Evolutionary conservation across 768 basidiomycete species (phyloP), one percentile per base, ranked within the genome.

Genomic region (Amanita fuliginea): DNA sequence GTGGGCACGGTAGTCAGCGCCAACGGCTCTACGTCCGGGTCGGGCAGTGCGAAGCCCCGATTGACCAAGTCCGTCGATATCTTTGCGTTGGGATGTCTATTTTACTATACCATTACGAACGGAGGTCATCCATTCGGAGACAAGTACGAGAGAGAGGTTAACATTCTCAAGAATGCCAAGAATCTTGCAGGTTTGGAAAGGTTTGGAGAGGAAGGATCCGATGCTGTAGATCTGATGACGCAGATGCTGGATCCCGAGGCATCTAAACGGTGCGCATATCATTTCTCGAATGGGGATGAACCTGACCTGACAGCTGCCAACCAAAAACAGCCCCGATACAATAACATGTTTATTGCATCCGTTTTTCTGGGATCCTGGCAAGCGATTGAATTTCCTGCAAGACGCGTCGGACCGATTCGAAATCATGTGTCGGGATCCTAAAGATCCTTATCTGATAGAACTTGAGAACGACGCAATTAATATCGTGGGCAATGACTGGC

Each of bases 321-420:
- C 19, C 39, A 36, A 22, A 39, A 47, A 21, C 58, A 91, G 95
- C 59, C 96, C 94, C 1, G 85, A 93, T 55, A 95, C 94, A 6
- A 79, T 77, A 10, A 79, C 78, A n/a, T 87, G 86, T 64, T 73
- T 98, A 16, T 68, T 86, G 18, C 95, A 98, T 67, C 96, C 96
- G 0, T 95, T 88, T 73, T 99, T 97, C 72, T 99, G 96, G 96
- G 83, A 92, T 48, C 69, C 93, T 0, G 83, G 76, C 6, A 80
- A 86, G 50, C 77, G 95, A 36, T 69, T 99, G 4, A 81, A 77
- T 45, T 99, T 99, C 75, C 71, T 99, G n/a, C 94, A 95, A 64
- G 96, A 98, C 54, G 90, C 93, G 0, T 96, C 93, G 0, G 95
- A 98, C 65, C 80, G 94, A 4, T 99, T 98, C 63, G 96, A 98